A percentile compares a stretch with the other conserved stretches of the same genome.
These are phyloP conservation scores for Solanum sparsipilum DNA, from an alignment of 257 asterid genomes.

Conservation along the genomic window DNA sequence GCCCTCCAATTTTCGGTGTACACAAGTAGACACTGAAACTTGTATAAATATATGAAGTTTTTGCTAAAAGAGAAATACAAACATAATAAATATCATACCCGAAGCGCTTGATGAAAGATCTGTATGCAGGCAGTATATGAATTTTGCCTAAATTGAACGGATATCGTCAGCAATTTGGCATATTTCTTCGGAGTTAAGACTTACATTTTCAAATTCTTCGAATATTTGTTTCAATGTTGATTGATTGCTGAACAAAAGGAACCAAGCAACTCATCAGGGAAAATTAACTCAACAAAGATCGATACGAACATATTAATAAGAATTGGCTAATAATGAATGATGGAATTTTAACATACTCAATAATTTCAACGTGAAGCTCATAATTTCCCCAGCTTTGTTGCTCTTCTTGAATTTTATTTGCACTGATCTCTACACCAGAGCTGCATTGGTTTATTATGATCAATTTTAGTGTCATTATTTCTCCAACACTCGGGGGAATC, in stretches of 20 bases:
- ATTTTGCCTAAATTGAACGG: too few relatives aligned
- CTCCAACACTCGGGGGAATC: too few relatives aligned
- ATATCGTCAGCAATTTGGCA: too few relatives aligned
- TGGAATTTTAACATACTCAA: too few relatives aligned
- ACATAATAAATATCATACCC: constrained; percentile 40
- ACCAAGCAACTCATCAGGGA: background rate
- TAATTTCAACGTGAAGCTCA: background rate
- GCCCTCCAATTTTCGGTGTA: too few relatives aligned
- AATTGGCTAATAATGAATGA: too few relatives aligned
- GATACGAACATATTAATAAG: too few relatives aligned
- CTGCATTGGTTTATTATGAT: too few relatives aligned
- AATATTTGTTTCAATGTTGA: constrained; percentile 71
- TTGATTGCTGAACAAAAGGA: constrained; percentile 52
- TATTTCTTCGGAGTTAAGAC: constrained; percentile 36
- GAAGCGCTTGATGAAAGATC: constrained; percentile 84
- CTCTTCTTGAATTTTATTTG: background rate
- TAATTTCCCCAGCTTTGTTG: background rate
- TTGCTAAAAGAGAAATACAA: background rate
- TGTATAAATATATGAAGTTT: background rate
- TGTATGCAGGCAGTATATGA: constrained; percentile 75
- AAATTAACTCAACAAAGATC: background rate
- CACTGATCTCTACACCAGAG: background rate
- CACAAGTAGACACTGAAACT: too few relatives aligned
- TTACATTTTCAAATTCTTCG: constrained; percentile 47
- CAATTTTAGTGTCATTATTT: too few relatives aligned